Evolutionary conservation across 352 stramenopile species (phyloP).

Genomic region (Aphanomyces stellatus): DNA sequence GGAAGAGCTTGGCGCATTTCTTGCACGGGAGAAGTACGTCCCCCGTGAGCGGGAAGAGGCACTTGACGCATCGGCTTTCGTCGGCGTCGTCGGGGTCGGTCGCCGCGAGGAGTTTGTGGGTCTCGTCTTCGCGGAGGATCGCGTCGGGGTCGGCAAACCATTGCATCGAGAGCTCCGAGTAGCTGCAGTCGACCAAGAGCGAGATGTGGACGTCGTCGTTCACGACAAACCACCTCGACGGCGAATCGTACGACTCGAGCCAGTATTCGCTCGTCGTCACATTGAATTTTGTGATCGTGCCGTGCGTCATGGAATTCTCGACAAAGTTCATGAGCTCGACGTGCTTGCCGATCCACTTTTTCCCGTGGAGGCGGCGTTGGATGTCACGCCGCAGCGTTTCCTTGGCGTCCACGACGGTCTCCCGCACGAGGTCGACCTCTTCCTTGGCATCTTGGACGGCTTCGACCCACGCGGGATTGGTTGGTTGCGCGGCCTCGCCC

Average conservation of each 20-base stretch:
- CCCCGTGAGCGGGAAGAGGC: constrained; percentile 21
- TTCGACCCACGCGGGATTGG: background rate
- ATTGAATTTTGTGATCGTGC: constrained; percentile 9
- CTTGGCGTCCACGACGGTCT: constrained; percentile 2
- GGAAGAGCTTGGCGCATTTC: constrained; percentile 44
- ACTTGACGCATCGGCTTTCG: constrained; percentile 21
- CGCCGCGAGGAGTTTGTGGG: background rate
- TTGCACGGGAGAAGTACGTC: constrained; percentile 48
- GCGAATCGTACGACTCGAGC: background rate
- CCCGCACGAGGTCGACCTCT: background rate
- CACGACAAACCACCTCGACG: background rate
- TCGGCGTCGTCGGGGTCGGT: background rate
- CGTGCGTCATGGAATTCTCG: background rate
- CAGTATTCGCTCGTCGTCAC: background rate
- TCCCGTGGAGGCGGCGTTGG: constrained; percentile 7
- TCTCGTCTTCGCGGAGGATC: background rate
- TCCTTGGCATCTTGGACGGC: constrained; percentile 1
- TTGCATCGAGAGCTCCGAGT: constrained; percentile 16
- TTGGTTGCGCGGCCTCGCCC: background rate
- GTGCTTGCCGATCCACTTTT: constrained; percentile 14
- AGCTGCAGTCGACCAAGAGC: background rate
- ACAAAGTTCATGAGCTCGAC: constrained; percentile 7
- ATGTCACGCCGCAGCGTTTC: constrained; percentile 11
- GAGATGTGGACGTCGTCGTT: constrained; percentile 3
- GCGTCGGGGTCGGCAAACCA: constrained; percentile 12